Base-by-base conservation (phyloP, 306 rosid genomes). In the Astragalus glycyphyllos region DNA sequence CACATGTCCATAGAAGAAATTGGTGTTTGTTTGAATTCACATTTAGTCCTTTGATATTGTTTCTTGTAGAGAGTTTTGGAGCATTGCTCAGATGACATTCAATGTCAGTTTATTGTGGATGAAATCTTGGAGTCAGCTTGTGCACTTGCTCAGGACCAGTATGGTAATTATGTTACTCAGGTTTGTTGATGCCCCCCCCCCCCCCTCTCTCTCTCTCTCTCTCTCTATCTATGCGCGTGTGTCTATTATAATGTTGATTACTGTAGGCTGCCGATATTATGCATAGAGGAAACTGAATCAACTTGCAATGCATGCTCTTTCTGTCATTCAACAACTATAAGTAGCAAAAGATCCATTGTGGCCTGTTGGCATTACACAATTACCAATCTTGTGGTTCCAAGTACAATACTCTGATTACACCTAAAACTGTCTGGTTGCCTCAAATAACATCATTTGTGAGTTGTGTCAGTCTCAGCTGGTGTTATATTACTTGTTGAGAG, bases 121-220 rank as follows among this genome's bases (percentile, higher is more conserved):
- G 87, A 84, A 66, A 84, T 84, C 51, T 69, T 84, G 81, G 85
- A 80, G 61, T 84, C 87, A 31, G 85, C 69, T 55, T 80, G 69
- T 56, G 12, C 78, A 69, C 87, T 84, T 70, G 87, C 83, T 58
- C 81, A 80, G 68, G 83, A 84, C 66, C 87, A 84, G 77, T 84
- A 84, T 74, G 87, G 87, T 15, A 84, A 84, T 77, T 84, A 84
- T 60, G 87, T 84, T 41, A 80, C 87, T 61, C 87, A 84, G 87
- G 87, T 84, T 80, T 47, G 83, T 61, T 45, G 31, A 20, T 20
- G 23, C 23, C 42, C 1, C 42, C 6, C 9, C 1, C 42, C 6
- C 57, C 51, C 8, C 31, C 16, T 56, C 50, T 46, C 55, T n/a
- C 50, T 59, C 11, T 40, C 16, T 56, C 44, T 45, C 23, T 37